phyloP scores from a whole-genome alignment of 257 asterid genomes.

The Solanum bulbocastanum region DNA sequence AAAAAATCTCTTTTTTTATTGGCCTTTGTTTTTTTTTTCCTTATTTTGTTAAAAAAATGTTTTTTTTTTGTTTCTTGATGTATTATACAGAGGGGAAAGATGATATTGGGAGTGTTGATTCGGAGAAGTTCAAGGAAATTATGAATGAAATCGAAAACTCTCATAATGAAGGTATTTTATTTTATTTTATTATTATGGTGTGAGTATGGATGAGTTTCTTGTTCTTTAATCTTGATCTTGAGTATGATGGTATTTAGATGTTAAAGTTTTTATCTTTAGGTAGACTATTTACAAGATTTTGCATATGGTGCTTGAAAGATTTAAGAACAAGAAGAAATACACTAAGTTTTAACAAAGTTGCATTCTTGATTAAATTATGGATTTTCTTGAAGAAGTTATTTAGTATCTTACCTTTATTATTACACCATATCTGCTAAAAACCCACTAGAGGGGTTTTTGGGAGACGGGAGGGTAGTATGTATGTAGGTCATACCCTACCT shows the following conservation, averaged over 20 bases:
- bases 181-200: background rate
- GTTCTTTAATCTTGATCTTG: background rate
- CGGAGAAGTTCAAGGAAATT: constrained; percentile 20
- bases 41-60: background rate
- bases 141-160: constrained; percentile 31
- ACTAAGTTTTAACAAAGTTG: background rate
- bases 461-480: background rate
- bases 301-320: background rate
- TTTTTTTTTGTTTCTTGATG: background rate
- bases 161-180: constrained; percentile 27
- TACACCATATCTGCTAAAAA: too few species aligned
- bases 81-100: constrained; percentile 22
- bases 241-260: background rate
- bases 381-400: background rate
- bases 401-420: background rate
- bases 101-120: constrained; percentile 18
- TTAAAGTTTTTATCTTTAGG: background rate
- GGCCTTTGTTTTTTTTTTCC: background rate
- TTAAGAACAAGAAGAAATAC: background rate
- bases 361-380: background rate
- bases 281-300: background rate
- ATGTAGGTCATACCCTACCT: background rate
- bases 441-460: too few species aligned
- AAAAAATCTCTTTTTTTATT: too few species aligned
- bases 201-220: background rate